Percentiles rank a stretch among this genome's conserved stretches.
Evolutionary conservation across 148 eudicot species (phyloP).

Genomic region (Heliamphora exappendiculata): DNA sequence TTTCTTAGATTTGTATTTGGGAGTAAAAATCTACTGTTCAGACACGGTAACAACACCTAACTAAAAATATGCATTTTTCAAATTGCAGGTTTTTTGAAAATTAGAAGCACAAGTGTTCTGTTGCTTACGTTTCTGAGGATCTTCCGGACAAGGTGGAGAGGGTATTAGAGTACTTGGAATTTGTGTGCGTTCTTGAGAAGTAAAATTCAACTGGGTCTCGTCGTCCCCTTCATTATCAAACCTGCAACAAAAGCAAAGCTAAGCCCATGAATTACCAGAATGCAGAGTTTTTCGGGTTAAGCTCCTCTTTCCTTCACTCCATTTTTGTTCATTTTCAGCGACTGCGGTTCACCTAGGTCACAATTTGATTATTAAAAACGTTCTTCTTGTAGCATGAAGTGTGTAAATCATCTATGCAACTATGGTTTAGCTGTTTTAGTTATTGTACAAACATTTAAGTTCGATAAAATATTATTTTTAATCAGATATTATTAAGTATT

Average conservation of each 20-base stretch:
- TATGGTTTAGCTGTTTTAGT: too few species aligned
- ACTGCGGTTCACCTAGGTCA: too few species aligned
- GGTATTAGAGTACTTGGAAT: constrained; percentile 40
- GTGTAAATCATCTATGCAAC: too few species aligned
- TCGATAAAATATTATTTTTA: too few species aligned
- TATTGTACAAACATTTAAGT: too few species aligned
- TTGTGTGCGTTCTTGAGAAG: constrained; percentile 37
- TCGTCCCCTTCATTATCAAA: constrained; percentile 84
- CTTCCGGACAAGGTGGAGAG: constrained; percentile 58
- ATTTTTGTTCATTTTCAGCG: too few species aligned
- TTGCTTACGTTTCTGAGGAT: constrained; percentile 43
- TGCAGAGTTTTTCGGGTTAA: too few species aligned
- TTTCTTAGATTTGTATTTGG: neutral
- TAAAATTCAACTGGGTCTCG: constrained; percentile 44
- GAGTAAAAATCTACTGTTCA: neutral
- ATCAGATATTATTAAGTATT: too few species aligned
- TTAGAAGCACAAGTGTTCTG: neutral
- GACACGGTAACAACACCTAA: neutral
- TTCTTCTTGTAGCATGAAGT: too few species aligned
- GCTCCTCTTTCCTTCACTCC: too few species aligned
- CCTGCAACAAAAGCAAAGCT: constrained; percentile 29
- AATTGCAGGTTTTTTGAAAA: neutral
- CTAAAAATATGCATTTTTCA: neutral
- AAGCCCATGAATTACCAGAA: neutral
- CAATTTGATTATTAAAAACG: too few species aligned